phyloP scores from a whole-genome alignment of 2,329 filamentous ascomycete species.

The Aspergillus japonicus region DNA sequence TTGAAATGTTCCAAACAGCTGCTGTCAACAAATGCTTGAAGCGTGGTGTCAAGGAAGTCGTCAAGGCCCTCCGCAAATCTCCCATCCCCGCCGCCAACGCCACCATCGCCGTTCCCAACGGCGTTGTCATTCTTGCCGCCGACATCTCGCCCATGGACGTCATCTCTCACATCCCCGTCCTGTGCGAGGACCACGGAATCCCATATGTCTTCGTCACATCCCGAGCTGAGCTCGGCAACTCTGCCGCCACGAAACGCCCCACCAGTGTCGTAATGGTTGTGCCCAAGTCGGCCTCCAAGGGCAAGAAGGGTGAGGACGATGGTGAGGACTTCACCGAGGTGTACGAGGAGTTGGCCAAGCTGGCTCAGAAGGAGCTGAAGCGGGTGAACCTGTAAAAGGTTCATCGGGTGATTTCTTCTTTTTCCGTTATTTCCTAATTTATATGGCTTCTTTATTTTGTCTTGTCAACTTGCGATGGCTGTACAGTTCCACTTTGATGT shows the following conservation, averaged over 20 bases:
- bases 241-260: slow-evolving; percentile 90
- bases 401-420: slow-evolving; percentile 15
- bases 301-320: slow-evolving; percentile 50
- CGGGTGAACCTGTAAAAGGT: slow-evolving; percentile 52
- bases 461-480: slow-evolving; percentile 30
- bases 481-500: slow-evolving; percentile 39
- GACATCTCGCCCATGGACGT: slow-evolving; percentile 99
- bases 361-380: slow-evolving; percentile 59
- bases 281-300: slow-evolving; percentile 51
- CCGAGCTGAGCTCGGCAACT: slow-evolving; percentile 88
- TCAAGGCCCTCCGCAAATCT: slow-evolving; percentile 96
- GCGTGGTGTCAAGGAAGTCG: slow-evolving; percentile 97
- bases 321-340: slow-evolving; percentile 52
- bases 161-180: slow-evolving; percentile 94
- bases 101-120: slow-evolving; percentile 62
- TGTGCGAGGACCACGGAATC: slow-evolving; percentile 97
- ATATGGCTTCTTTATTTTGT: slow-evolving; percentile 25
- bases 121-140: slow-evolving; percentile 85
- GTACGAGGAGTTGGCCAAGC: slow-evolving; percentile 57
- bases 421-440: slow-evolving; percentile 29
- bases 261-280: slow-evolving; percentile 91
- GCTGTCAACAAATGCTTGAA: slow-evolving; percentile 94
- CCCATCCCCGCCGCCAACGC: slow-evolving; percentile 65
- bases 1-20: slow-evolving; percentile 54
- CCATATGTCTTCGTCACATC: slow-evolving; percentile 95